phyloP scores from a whole-genome alignment of 805 yeast species.

The Ogataea angusta region DNA sequence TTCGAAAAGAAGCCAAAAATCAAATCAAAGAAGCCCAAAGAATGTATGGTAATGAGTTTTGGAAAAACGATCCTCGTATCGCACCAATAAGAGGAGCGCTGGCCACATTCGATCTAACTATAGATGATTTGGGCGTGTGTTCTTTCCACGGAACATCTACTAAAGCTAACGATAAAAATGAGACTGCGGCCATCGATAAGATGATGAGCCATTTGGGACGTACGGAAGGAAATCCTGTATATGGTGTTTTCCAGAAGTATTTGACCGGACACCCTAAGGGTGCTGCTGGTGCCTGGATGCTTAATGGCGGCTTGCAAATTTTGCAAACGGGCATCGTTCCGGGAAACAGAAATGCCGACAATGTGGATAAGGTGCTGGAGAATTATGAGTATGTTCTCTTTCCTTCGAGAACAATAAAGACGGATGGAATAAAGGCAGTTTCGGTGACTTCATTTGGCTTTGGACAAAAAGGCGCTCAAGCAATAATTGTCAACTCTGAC shows the following conservation, averaged over 20 bases:
- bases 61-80: constrained; percentile 85
- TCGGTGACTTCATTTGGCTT: constrained; percentile 97
- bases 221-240: constrained; percentile 94
- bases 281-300: constrained; percentile 99
- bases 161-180: constrained; percentile 97
- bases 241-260: constrained; percentile 98
- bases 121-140: constrained; percentile 94
- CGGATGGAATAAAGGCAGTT: constrained; percentile 97
- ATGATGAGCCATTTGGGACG: constrained; percentile 97
- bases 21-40: constrained; percentile 87
- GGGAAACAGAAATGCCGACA: constrained; percentile 98
- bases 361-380: constrained; percentile 79
- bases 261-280: constrained; percentile 99
- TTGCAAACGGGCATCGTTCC: constrained; percentile 92
- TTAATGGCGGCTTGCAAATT: constrained; percentile 95
- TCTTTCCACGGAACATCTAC: constrained; percentile 99
- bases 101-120: constrained; percentile 87
- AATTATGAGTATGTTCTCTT: constrained; percentile 84
- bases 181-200: constrained; percentile 81
- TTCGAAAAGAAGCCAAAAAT: constrained; percentile 75
- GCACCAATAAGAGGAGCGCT: constrained; percentile 96
- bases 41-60: constrained; percentile 96
- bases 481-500: constrained; percentile 87
- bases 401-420: constrained; percentile 90
- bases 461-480: constrained; percentile 99